Conservation (phyloP, 2,329 filamentous ascomycete species). For the Apiospora rasikravindrae region DNA sequence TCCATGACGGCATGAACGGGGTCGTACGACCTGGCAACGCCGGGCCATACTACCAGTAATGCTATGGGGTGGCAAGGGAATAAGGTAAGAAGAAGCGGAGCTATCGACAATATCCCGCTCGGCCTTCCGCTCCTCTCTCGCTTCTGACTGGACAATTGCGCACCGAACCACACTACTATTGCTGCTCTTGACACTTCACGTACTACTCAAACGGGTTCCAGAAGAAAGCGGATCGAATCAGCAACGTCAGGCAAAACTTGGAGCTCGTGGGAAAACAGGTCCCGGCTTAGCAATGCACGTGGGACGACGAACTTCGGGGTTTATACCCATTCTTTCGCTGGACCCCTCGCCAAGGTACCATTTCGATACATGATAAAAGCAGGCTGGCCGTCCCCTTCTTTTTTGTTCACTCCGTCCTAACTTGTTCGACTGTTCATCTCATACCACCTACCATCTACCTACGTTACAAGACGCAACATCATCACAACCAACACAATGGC, state of each 20-base stretch:
- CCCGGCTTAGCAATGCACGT: conserved; percentile 15
- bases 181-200: neutral
- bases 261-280: neutral
- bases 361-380: neutral
- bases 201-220: neutral
- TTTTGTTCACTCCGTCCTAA: neutral
- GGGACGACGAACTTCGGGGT: neutral
- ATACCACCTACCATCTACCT: neutral
- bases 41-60: neutral
- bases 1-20: conserved; percentile 14
- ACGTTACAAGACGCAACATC: neutral
- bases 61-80: neutral
- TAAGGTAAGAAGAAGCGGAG: conserved; percentile 4
- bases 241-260: conserved; percentile 8
- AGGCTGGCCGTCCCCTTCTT: neutral
- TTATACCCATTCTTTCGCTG: neutral
- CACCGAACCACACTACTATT: neutral
- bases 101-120: conserved; percentile 2
- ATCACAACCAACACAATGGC: conserved; percentile 28
- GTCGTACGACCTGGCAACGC: neutral
- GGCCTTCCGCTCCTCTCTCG: neutral
- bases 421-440: neutral
- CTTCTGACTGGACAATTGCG: neutral
- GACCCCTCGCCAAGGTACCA: neutral
- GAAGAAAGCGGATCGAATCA: neutral